A percentile compares a stretch with the other conserved stretches of the same genome.
phyloP scores from a whole-genome alignment of 345 rosid genomes.

The rapeseed (Brassica napus) region Da-Ae NC_063448.1:55689001-55689500 shows the following conservation, averaged over 20 bases:
- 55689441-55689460: neutral
- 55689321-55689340: neutral
- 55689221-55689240: neutral
- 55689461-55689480: neutral
- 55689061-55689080: constrained; percentile 16
- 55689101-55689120: neutral
- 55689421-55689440: neutral
- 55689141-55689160: neutral
- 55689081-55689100: constrained; percentile 4
- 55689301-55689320: neutral
- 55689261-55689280: neutral
- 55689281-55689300: neutral
- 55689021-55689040: constrained; percentile 42
- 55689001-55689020: constrained; percentile 55
- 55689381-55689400: neutral
- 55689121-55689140: neutral
- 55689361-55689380: neutral
- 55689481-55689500: neutral
- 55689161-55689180: neutral
- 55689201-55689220: neutral
- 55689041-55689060: constrained; percentile 35
- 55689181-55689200: neutral
- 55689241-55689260: neutral
- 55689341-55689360: neutral
- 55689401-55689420: neutral